Conservation (phyloP, 805 yeast species). For the Hemisphaericaspora nanyangensis region DNA sequence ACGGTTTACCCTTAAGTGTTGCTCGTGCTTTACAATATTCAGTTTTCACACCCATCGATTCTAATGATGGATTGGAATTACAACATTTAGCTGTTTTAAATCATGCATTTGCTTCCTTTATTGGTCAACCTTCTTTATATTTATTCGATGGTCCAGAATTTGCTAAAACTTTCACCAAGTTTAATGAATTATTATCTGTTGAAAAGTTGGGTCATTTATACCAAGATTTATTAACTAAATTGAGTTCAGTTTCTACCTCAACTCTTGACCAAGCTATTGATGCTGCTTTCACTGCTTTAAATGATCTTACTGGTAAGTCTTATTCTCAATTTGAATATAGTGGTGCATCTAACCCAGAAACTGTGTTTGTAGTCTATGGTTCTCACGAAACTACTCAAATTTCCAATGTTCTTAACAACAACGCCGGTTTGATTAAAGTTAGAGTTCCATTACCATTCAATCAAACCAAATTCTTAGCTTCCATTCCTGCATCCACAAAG, state of each 20-base stretch:
- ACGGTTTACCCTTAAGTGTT: slow-evolving; percentile 53
- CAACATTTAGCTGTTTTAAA: slow-evolving; percentile 67
- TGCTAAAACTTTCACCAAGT: slow-evolving; percentile 47
- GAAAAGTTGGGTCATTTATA: slow-evolving; percentile 38
- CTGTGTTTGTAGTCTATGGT: slow-evolving; percentile 82
- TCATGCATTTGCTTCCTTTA: slow-evolving; percentile 50
- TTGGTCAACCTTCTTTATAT: slow-evolving; percentile 58
- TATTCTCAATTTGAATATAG: slow-evolving; percentile 65
- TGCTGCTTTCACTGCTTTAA: slow-evolving; percentile 47
- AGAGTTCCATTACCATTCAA: slow-evolving; percentile 83
- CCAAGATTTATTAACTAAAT: slow-evolving; percentile 28
- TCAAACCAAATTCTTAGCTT: slow-evolving; percentile 50
- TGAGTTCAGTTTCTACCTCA: slow-evolving; percentile 22
- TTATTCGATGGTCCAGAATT: slow-evolving; percentile 78
- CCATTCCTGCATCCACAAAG: slow-evolving; percentile 56
- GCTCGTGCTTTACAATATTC: slow-evolving; percentile 65
- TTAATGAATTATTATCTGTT: slow-evolving; percentile 42
- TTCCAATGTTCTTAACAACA: slow-evolving; percentile 37
- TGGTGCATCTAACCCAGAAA: slow-evolving; percentile 60
- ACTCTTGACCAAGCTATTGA: slow-evolving; percentile 34
- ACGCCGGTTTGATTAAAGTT: slow-evolving; percentile 62
- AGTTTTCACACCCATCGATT: slow-evolving; percentile 61
- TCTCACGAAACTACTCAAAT: slow-evolving; percentile 60
- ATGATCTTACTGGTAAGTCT: slow-evolving; percentile 49
- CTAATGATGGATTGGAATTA: slow-evolving; percentile 49